These are phyloP conservation scores for Xylaria castorea DNA, from an alignment of 495 filamentous ascomycete genomes.

Conservation along the genomic window DNA sequence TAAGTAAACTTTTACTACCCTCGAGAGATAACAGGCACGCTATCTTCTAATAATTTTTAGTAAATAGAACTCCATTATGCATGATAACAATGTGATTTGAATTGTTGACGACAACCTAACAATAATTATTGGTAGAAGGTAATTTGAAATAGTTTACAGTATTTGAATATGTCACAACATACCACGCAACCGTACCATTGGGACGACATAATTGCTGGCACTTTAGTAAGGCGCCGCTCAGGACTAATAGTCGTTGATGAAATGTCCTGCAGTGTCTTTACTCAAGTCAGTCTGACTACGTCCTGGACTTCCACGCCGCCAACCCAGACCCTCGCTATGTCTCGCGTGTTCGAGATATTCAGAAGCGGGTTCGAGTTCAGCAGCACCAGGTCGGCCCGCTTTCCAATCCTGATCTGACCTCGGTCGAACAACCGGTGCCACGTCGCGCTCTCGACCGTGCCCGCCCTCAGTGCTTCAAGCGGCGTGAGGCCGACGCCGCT, in stretches of 20 bases:
- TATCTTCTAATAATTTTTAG: no score
- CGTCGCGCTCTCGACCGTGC: constrained; percentile 31
- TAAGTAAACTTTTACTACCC: no score
- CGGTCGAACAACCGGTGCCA: constrained; percentile 37
- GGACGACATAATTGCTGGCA: no score
- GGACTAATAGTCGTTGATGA: not conserved
- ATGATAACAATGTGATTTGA: no score
- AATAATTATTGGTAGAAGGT: no score
- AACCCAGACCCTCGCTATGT: constrained; percentile 46
- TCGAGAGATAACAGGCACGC: no score
- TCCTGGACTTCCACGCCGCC: constrained; percentile 42
- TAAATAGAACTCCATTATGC: no score
- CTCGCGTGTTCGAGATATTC: constrained; percentile 46
- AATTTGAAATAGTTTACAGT: no score
- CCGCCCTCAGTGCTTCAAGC: constrained; percentile 38
- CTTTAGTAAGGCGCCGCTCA: not conserved
- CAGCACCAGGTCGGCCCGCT: constrained; percentile 50
- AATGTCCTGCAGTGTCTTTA: not conserved
- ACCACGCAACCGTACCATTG: no score
- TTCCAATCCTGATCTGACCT: constrained; percentile 45
- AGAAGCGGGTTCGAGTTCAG: constrained; percentile 47
- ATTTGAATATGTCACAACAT: no score
- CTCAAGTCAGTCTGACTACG: constrained; percentile 18
- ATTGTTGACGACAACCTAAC: no score
- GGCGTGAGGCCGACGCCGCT: constrained; percentile 35